Conservation (phyloP, 1,284 basidiomycete species). For the Tylopilus sp. region DNA sequence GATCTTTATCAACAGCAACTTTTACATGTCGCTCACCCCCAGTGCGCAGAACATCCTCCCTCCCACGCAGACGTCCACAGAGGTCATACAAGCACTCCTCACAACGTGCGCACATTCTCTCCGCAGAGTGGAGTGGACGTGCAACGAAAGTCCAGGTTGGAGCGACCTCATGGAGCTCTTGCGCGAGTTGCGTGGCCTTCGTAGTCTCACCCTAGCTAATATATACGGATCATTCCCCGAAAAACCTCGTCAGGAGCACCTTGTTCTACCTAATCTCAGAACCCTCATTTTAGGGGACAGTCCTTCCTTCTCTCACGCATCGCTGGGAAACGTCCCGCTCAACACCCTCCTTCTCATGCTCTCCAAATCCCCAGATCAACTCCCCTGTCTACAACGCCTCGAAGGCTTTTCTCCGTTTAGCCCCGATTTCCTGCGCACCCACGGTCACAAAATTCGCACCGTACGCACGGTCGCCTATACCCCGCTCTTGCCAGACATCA, state of each 20-base stretch:
- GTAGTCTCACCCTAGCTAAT: conserved; percentile 37
- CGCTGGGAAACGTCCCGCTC: conserved; percentile 38
- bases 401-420: conserved; percentile 45
- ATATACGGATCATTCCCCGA: conserved; percentile 33
- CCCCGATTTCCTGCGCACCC: conserved; percentile 38
- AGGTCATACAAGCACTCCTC: conserved; percentile 29
- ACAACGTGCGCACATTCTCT: conserved; percentile 25
- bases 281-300: conserved; percentile 42
- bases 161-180: conserved; percentile 28
- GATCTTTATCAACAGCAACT: conserved; percentile 38
- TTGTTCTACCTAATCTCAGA: conserved; percentile 38
- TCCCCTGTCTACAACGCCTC: conserved; percentile 41
- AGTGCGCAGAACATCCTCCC: conserved; percentile 24
- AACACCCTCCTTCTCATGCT: conserved; percentile 41
- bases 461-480: conserved; percentile 39
- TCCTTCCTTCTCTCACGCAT: conserved; percentile 40
- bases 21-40: conserved; percentile 26
- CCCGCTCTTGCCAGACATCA: conserved; percentile 35
- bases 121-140: conserved; percentile 33
- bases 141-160: conserved; percentile 33
- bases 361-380: conserved; percentile 31
- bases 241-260: conserved; percentile 20
- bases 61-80: conserved; percentile 22
- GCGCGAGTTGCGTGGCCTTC: conserved; percentile 20
- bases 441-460: conserved; percentile 42